Conservation (phyloP, 345 rosid species). For the Excoecaria agallocha region DNA sequence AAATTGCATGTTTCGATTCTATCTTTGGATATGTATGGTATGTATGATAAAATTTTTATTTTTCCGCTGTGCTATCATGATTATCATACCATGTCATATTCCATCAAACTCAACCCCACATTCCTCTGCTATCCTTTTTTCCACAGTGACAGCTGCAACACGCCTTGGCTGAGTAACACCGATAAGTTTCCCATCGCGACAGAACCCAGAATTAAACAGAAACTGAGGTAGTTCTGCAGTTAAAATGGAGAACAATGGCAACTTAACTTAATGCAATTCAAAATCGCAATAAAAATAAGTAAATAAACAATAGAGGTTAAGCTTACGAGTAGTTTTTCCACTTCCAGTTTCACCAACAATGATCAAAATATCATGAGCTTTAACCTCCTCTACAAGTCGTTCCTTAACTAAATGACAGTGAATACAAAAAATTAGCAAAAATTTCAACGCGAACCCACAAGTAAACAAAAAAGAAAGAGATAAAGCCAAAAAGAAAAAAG, state of each 20-base stretch:
- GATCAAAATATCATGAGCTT: conserved; percentile 52
- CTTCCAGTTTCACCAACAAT: conserved; percentile 98
- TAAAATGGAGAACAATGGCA: neutral
- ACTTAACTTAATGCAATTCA: neutral
- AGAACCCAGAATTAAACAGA: conserved; percentile 67
- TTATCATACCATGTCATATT: too few species aligned
- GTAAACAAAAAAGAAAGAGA: neutral
- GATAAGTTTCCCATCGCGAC: conserved; percentile 62
- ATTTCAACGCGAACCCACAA: neutral
- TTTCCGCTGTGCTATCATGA: too few species aligned
- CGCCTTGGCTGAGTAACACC: conserved; percentile 92
- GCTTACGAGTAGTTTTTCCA: conserved; percentile 93
- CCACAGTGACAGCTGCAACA: conserved; percentile 87
- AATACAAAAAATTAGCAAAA: conserved; percentile 11
- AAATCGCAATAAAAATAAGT: conserved; percentile 2
- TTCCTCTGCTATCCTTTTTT: conserved; percentile 85
- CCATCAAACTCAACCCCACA: conserved; percentile 65
- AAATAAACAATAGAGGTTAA: neutral
- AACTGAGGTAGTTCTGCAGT: conserved; percentile 80
- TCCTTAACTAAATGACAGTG: conserved; percentile 49
- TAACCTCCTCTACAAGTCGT: conserved; percentile 72
- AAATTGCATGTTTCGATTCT: too few species aligned
- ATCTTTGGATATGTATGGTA: too few species aligned
- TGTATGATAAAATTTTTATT: too few species aligned
- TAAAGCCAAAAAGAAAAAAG: too few species aligned